Evolutionary conservation across 495 filamentous ascomycete genomes (phyloP), one percentile per base, ranked within the genome.

Genomic region (Neurospora sp.): DNA sequence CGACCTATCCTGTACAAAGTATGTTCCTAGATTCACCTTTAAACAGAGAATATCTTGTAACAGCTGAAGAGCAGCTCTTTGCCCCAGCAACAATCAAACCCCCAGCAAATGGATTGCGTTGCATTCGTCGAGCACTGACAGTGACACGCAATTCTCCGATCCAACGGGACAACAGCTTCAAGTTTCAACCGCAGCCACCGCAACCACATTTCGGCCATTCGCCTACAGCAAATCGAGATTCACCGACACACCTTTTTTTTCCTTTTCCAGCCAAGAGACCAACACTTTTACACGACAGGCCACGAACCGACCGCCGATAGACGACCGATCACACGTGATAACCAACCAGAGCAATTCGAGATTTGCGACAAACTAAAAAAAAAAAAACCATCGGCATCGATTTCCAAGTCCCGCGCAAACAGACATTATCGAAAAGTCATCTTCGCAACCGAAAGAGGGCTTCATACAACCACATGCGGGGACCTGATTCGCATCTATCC

Each of bases 211-310:
- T 49, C n/a, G 44, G 8, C 44, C 44, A 60, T 27, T 60, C 49
- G 20, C 20, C 20, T 27, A n/a, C 49, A 66, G 7, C 14, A 62
- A 62, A 62, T 35, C 54, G 27, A 35, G 54, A 66, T 66, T 66
- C 54, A 35, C 23, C 54, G 6, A 62, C 42, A 46, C 10, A 60
- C 20, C 4, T 4, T 20, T 10, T 62, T 71, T 27, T 71, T 38
- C 37, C 23, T 23, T 35, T 41, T n/a, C 39, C 41, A 66, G 41
- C 71, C 18, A 69, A 72, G 38, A 12, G 31, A 69, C 8, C 10
- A 72, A 38, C 46, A 60, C 54, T 27, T 41, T 84, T 80, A 83
- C 83, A 83, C 84, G 83, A 84, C 77, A 60, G 38, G 27, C 60
- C 54, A 41, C 75, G 74, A 77, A 78, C 82, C 80, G 77, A 80